Base-by-base conservation (phyloP, 2,329 filamentous ascomycete genomes). In the Beauveria varroae region DNA sequence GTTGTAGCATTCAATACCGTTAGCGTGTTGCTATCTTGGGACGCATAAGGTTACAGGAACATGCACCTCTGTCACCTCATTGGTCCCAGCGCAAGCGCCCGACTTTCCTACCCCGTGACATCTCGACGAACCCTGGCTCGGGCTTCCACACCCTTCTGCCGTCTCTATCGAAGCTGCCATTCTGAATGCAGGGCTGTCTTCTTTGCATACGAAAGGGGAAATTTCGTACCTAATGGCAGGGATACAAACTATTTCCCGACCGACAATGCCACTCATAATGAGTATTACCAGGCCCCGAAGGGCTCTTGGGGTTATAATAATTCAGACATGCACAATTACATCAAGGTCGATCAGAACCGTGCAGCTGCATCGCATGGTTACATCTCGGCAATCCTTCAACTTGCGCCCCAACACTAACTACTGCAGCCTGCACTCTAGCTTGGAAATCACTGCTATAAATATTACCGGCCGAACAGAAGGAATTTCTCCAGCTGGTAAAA, bases 1-100 rank as follows among this genome's bases (percentile, higher is more conserved):
- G 41, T 54, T 54, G 43, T 50, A 55, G 20, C 12, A n/a, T 20
- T 50, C 43, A 54, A 49, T 61, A n/a, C 41, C 51, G 51, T 44
- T 61, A 61, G 58, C 51, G 58, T 61, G 58, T 37, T 61, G 51
- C 58, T 56, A 61, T 61, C 58, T 61, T 61, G 58, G 58, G 58
- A 61, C 58, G 26, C 58, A 28, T 34, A 43, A 49, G 26, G 58
- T 61, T 56, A 61, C 58, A 61, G 51, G 34, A 61, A 40, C 49
- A 43, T 20, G 43, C 44, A 46, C 12, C 16, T 61, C 50, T 50
- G 16, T 22, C 51, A 30, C 40, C 58, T 55, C 50, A 61, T 61
- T 61, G 58, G 58, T 22, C 57, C 41, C 30, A 41, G 43, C 44
- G 20, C 44, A 56, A 61, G 58, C 58, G 58, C 58, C 51, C 16